Conservation (phyloP, 148 eudicot genomes). For the Cornus suecica region DNA sequence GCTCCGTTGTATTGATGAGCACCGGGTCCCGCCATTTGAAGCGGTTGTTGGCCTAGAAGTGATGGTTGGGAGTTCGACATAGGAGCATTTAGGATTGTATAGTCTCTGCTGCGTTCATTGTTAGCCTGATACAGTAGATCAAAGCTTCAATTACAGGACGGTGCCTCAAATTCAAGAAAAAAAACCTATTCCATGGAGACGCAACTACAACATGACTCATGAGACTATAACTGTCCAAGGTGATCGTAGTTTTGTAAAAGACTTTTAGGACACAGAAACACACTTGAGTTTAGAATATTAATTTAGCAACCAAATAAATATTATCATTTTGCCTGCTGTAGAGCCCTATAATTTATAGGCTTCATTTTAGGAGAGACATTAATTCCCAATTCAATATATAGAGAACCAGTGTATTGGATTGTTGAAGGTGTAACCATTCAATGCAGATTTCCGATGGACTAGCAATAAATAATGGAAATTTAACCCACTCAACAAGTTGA, state of each 20-base stretch:
- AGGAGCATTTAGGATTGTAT: constrained; percentile 58
- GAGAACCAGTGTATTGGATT: too few relatives aligned
- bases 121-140: constrained; percentile 48
- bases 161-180: neutral
- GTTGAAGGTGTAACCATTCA: too few relatives aligned
- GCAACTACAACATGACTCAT: too few relatives aligned
- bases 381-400: too few relatives aligned
- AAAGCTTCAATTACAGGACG: constrained; percentile 17
- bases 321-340: too few relatives aligned
- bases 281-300: too few relatives aligned
- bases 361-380: too few relatives aligned
- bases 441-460: neutral
- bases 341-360: too few relatives aligned
- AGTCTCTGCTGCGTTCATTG: constrained; percentile 94
- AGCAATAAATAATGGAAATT: neutral
- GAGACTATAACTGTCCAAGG: neutral
- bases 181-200: too few relatives aligned
- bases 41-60: constrained; percentile 60
- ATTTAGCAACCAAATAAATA: too few relatives aligned
- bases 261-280: too few relatives aligned
- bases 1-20: constrained; percentile 39
- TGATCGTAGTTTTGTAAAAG: neutral
- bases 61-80: constrained; percentile 46
- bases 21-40: constrained; percentile 35
- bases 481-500: too few relatives aligned